These are phyloP conservation scores for Physcomitrellopsis africana DNA, from an alignment of 225 moss, liverwort and hornwort species.

Conservation along the genomic window DNA sequence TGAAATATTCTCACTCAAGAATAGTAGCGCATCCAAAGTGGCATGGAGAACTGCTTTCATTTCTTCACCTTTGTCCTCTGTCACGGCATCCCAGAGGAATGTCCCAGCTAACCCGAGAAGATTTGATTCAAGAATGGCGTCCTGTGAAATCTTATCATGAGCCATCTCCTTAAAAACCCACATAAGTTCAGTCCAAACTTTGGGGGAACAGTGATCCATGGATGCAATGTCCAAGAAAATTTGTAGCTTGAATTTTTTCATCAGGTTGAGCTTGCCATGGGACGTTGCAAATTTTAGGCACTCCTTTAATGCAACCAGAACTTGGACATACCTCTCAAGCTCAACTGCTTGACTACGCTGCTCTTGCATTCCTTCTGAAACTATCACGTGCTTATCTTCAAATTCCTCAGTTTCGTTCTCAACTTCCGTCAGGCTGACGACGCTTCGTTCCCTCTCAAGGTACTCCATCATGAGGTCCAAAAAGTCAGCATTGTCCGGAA, in stretches of 20 bases:
- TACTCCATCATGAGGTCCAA: slow-evolving; percentile 71
- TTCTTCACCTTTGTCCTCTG: slow-evolving; percentile 52
- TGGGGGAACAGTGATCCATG: slow-evolving; percentile 49
- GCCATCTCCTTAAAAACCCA: slow-evolving; percentile 66
- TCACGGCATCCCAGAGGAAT: slow-evolving; percentile 77
- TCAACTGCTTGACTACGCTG: slow-evolving; percentile 31
- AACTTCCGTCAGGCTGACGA: slow-evolving; percentile 36
- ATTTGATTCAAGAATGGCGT: slow-evolving; percentile 69
- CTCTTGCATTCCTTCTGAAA: slow-evolving; percentile 47
- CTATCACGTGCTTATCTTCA: slow-evolving; percentile 58
- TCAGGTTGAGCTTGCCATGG: slow-evolving; percentile 60
- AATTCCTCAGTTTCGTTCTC: slow-evolving; percentile 42
- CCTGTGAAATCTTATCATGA: slow-evolving; percentile 47
- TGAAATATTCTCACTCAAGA: slow-evolving; percentile 74
- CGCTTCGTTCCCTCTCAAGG: slow-evolving; percentile 54
- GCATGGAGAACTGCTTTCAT: slow-evolving; percentile 59
- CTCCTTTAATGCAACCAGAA: slow-evolving; percentile 73
- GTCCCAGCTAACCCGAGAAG: slow-evolving; percentile 64
- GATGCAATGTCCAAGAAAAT: slow-evolving; percentile 61
- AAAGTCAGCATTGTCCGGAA: slow-evolving; percentile 68
- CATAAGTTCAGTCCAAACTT: slow-evolving; percentile 67
- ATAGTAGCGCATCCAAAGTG: slow-evolving; percentile 68
- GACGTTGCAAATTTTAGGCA: slow-evolving; percentile 72
- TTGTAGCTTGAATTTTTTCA: slow-evolving; percentile 51
- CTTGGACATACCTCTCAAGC: slow-evolving; percentile 68